These are phyloP conservation scores for Schrenkiella parvula DNA, from an alignment of 345 rosid species.

Conservation along the genomic window DNA sequence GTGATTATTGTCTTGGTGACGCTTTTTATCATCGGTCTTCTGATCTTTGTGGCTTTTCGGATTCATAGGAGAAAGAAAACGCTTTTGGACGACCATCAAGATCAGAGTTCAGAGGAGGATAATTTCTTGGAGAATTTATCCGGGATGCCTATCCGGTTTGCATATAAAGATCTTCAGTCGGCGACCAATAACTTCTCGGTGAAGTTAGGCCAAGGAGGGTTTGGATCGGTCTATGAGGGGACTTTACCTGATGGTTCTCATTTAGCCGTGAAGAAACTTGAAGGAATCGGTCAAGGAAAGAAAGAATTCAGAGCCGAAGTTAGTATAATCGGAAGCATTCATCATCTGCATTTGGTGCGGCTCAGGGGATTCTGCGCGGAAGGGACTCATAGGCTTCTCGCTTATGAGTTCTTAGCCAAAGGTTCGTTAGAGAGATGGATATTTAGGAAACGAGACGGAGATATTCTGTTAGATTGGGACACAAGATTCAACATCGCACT, in stretches of 20 bases:
- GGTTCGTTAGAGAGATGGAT: slow-evolving; percentile 93
- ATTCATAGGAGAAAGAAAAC: slow-evolving; percentile 42
- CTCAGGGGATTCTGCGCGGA: slow-evolving; percentile 88
- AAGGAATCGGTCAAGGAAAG: slow-evolving; percentile 92
- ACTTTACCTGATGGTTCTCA: slow-evolving; percentile 68
- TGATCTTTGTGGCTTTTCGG: slow-evolving; percentile 46
- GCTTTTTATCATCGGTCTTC: slow-evolving; percentile 39
- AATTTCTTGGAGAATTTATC: slow-evolving; percentile 64
- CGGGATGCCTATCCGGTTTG: slow-evolving; percentile 77
- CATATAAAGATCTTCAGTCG: slow-evolving; percentile 68
- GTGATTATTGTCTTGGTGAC: slow-evolving; percentile 53
- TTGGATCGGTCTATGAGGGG: slow-evolving; percentile 87
- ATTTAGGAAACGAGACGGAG: slow-evolving; percentile 50
- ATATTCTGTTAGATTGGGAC: slow-evolving; percentile 56
- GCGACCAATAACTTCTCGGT: slow-evolving; percentile 76
- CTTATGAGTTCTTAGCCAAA: slow-evolving; percentile 78
- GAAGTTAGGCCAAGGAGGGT: slow-evolving; percentile 94
- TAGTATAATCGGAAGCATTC: slow-evolving; percentile 84
- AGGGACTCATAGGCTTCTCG: slow-evolving; percentile 81
- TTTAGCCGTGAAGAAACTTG: slow-evolving; percentile 91
- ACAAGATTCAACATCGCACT: slow-evolving; percentile 73
- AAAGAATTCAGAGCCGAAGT: slow-evolving; percentile 97
- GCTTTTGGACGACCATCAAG: slow-evolving; percentile 38
- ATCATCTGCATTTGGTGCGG: slow-evolving; percentile 83
- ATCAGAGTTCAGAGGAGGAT: slow-evolving; percentile 63